Base-by-base conservation (phyloP, 768 basidiomycete species). In the Boletus reticulatus region DNA sequence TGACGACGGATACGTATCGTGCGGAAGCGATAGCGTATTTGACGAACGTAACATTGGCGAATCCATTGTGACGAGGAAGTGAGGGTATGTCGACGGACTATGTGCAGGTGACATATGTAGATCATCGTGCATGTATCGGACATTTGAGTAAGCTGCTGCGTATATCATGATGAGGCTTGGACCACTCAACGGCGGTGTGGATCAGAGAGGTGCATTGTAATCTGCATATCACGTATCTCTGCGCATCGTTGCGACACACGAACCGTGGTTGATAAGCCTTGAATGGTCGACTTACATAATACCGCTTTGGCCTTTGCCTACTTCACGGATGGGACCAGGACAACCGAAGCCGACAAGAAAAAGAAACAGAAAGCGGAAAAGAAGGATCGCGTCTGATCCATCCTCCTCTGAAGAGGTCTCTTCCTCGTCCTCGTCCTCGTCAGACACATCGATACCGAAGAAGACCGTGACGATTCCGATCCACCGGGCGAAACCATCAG, bases 321-420 rank as follows among this genome's bases (percentile, higher is more conserved):
- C 29, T 29, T 36, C 14, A 37, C 16, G 36, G 37, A 48, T 68
- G 70, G 62, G 72, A 14, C 62, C 70, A 38, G 67, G 64, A 55
- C 72, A 72, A 56, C 67, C 29, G 10, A 67, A 74, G 48, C 61
- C 32, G 47, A 62, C 76, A 17, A 74, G 78, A 61, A 82, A 79
- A 68, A 69, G 81, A 47, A 76, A 70, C 34, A 75, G 82, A 57
- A 84, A 84, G 63, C 73, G 82, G 17, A 83, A 83, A 59, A 75
- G 81, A 75, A 76, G 80, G 49, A 72, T 78, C 11, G 72, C 65
- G 0, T 80, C 76, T 0, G 72, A 76, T 10, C 73, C 74, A 2
- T 76, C 75, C 2, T 78, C 76, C 22, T 81, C 78, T 11, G 77
- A 76, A 20, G 60, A 62, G 1, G 51, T 56, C 24, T 51, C 62